Percentiles rank a stretch among this genome's conserved stretches.
Conservation (phyloP, 306 rosid species). For the Bauhinia variegata region DNA sequence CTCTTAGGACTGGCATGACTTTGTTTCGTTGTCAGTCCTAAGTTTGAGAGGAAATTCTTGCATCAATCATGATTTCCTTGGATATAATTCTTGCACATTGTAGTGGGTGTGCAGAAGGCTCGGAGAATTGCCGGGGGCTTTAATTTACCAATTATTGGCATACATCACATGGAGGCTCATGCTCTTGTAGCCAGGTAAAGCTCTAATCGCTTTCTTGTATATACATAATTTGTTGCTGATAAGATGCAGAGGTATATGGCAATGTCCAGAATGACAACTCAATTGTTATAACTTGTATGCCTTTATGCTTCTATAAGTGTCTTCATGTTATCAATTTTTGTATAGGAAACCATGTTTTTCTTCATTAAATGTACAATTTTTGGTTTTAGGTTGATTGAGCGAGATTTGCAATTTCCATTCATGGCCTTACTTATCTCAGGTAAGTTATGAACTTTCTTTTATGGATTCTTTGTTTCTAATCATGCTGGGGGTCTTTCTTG, state of each 20-base stretch:
- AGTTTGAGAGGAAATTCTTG: conserved; percentile 31
- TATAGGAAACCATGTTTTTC: conserved; percentile 30
- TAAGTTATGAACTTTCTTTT: conserved; percentile 30
- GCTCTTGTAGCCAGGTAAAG: conserved; percentile 92
- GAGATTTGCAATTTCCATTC: conserved; percentile 86
- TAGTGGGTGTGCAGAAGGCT: conserved; percentile 94
- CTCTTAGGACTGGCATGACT: conserved; percentile 4
- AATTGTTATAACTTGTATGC: conserved; percentile 8
- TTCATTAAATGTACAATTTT: conserved; percentile 29
- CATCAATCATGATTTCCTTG: conserved; percentile 24
- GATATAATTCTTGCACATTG: conserved; percentile 40
- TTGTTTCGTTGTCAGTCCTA: conserved; percentile 6
- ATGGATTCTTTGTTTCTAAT: background rate
- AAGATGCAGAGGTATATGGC: conserved; percentile 12
- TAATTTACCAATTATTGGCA: conserved; percentile 77
- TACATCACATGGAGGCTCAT: conserved; percentile 99
- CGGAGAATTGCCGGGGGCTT: conserved; percentile 66
- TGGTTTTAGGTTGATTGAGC: conserved; percentile 67
- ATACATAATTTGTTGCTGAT: conserved; percentile 4
- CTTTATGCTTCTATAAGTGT: conserved; percentile 20
- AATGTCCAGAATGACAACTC: conserved; percentile 27
- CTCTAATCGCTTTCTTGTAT: conserved; percentile 12
- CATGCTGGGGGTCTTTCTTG: conserved; percentile 28
- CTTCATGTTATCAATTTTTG: conserved; percentile 1
- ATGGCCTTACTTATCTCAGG: conserved; percentile 91